Conservation (phyloP, 2,329 filamentous ascomycete genomes). For the Fusarium subglutinans region DNA sequence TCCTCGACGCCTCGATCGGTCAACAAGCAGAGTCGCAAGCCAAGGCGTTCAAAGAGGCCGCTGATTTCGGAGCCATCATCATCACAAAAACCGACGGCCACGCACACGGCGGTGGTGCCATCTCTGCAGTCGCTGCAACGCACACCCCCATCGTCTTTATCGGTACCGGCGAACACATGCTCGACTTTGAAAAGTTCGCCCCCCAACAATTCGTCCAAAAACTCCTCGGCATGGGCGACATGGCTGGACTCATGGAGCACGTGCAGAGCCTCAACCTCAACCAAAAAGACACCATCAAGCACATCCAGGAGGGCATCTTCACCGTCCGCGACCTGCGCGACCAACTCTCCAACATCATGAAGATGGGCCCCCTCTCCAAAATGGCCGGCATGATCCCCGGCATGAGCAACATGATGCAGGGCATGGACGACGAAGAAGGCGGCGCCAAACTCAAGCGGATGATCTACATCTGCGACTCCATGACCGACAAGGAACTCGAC, state of each 20-base stretch:
- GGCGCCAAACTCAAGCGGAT: slow-evolving; percentile 92
- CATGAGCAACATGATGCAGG: slow-evolving; percentile 90
- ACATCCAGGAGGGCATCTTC: slow-evolving; percentile 96
- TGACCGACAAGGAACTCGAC: slow-evolving; percentile 96
- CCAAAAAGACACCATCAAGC: slow-evolving; percentile 99
- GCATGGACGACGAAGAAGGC: slow-evolving; percentile 98
- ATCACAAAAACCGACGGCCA: slow-evolving; percentile 99
- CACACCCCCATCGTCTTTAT: slow-evolving; percentile 98
- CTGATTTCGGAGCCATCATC: slow-evolving; percentile 97
- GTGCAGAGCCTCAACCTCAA: slow-evolving; percentile 95
- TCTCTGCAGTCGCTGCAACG: slow-evolving; percentile 95
- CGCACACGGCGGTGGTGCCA: slow-evolving; percentile 94
- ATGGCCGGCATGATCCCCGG: slow-evolving; percentile 99
- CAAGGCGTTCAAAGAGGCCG: slow-evolving; percentile 95
- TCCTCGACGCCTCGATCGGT: slow-evolving; percentile 94
- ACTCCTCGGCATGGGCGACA: slow-evolving; percentile 95
- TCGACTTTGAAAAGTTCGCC: slow-evolving; percentile 92
- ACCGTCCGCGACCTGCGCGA: slow-evolving; percentile 94
- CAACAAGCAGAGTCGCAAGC: slow-evolving; percentile 95
- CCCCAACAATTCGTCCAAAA: slow-evolving; percentile 95
- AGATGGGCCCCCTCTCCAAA: slow-evolving; percentile 97
- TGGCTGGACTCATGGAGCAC: slow-evolving; percentile 93
- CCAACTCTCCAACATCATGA: slow-evolving; percentile 98
- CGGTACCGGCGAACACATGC: slow-evolving; percentile 95
- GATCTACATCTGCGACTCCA: slow-evolving; percentile 98